Percentiles rank a stretch among this genome's conserved stretches.
Evolutionary conservation across 2,329 filamentous ascomycete species (phyloP).

Genomic region (Purpureocillium takamizusanense): DNA sequence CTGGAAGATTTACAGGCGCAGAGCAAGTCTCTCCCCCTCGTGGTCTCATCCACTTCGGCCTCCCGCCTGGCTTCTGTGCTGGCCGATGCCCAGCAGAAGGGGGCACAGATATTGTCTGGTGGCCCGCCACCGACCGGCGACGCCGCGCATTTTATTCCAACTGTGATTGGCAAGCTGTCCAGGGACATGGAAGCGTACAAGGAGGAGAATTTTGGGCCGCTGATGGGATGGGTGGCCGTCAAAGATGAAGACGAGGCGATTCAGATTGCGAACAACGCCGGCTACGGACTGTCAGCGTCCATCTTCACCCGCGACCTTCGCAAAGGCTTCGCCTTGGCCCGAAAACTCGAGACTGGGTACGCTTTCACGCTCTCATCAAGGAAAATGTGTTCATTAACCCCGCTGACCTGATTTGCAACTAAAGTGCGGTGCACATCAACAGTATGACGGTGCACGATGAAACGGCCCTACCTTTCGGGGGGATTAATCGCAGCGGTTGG

Average conservation of each 20-base stretch:
- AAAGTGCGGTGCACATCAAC: slow-evolving; percentile 2
- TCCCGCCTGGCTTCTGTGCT: neutral
- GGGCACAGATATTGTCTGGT: neutral
- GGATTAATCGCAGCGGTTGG: too few species aligned
- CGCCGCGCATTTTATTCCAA: neutral
- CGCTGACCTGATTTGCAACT: neutral
- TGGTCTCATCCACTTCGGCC: neutral
- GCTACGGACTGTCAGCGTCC: neutral
- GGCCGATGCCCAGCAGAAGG: neutral
- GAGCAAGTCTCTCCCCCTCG: neutral
- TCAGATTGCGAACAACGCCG: neutral
- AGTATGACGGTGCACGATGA: neutral
- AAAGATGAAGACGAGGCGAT: neutral
- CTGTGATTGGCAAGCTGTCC: neutral
- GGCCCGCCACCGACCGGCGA: neutral
- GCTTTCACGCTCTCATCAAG: too few species aligned
- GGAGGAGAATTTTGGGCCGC: slow-evolving; percentile 1
- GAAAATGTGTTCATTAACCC: neutral
- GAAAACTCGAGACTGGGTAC: neutral
- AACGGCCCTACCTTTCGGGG: neutral
- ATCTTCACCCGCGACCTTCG: slow-evolving; percentile 1
- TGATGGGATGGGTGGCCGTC: neutral
- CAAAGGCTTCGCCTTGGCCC: neutral
- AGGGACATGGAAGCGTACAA: neutral
- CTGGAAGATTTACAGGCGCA: neutral